phyloP scores from a whole-genome alignment of 2,329 filamentous ascomycete species.

The Colletotrichum zoysiae region DNA sequence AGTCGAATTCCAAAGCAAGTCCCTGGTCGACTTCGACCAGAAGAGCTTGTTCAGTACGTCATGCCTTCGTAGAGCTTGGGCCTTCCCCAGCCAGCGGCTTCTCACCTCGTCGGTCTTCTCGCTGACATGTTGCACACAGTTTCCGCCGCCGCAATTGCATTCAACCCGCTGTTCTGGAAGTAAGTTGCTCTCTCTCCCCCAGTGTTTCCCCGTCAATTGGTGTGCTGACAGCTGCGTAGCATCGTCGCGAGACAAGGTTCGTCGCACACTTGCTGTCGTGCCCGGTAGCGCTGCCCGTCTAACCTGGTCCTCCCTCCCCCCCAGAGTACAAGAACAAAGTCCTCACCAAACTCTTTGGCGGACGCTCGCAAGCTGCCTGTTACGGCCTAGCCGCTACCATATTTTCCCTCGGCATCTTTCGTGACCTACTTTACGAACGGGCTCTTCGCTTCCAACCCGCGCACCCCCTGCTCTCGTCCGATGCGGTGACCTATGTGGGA shows the following conservation, averaged over 20 bases:
- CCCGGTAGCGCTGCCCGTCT: constrained; percentile 12
- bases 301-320: constrained; percentile 17
- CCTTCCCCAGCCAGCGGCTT: constrained; percentile 8
- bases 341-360: constrained; percentile 87
- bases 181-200: constrained; percentile 62
- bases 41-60: constrained; percentile 74
- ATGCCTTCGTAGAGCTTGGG: constrained; percentile 36
- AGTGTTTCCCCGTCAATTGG: constrained; percentile 29
- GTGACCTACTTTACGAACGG: constrained; percentile 88
- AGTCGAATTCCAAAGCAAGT: constrained; percentile 51
- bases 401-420: constrained; percentile 90
- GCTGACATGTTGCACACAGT: constrained; percentile 65
- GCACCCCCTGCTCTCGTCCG: constrained; percentile 77
- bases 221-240: constrained; percentile 62
- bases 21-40: constrained; percentile 75
- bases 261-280: constrained; percentile 39
- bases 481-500: constrained; percentile 72
- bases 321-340: constrained; percentile 92
- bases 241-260: constrained; percentile 86
- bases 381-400: constrained; percentile 91
- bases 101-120: constrained; percentile 21
- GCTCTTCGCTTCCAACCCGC: constrained; percentile 82
- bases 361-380: constrained; percentile 83
- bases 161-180: constrained; percentile 99
- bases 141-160: constrained; percentile 83